These are phyloP conservation scores for Erucastrum elatum DNA, from an alignment of 345 rosid species.

Conservation along the genomic window DNA sequence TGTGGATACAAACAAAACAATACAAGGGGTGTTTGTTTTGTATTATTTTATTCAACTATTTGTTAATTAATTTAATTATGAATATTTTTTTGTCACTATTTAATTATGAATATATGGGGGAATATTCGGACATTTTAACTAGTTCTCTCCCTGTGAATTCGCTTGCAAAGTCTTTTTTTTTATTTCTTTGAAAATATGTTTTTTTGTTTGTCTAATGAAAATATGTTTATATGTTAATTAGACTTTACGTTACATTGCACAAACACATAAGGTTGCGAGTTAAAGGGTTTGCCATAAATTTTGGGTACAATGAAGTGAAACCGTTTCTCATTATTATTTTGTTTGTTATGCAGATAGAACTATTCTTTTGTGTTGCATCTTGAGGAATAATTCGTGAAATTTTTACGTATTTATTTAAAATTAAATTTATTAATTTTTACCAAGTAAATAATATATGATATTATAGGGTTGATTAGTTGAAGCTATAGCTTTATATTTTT, in stretches of 20 bases:
- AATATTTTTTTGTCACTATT: no score
- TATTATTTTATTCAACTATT: not conserved
- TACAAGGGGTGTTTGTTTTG: not conserved
- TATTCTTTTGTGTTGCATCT: not conserved
- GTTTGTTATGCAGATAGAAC: not conserved
- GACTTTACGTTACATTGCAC: not conserved
- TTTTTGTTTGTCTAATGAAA: not conserved
- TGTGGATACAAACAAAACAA: not conserved
- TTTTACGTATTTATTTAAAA: not conserved
- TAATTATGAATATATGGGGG: not conserved
- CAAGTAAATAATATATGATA: not conserved
- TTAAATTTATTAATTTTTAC: no score
- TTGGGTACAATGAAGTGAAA: not conserved
- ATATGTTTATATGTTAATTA: not conserved
- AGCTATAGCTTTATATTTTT: no score
- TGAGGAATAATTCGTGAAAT: not conserved
- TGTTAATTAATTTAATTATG: not conserved
- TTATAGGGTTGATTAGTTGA: no score
- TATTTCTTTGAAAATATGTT: not conserved
- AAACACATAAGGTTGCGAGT: not conserved
- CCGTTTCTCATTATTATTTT: not conserved
- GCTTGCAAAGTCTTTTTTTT: not conserved
- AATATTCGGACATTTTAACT: constrained; percentile 32
- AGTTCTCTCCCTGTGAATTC: not conserved
- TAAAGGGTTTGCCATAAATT: not conserved